Base-by-base conservation (phyloP, 768 basidiomycete species). In the Boletellus emodensis region DNA sequence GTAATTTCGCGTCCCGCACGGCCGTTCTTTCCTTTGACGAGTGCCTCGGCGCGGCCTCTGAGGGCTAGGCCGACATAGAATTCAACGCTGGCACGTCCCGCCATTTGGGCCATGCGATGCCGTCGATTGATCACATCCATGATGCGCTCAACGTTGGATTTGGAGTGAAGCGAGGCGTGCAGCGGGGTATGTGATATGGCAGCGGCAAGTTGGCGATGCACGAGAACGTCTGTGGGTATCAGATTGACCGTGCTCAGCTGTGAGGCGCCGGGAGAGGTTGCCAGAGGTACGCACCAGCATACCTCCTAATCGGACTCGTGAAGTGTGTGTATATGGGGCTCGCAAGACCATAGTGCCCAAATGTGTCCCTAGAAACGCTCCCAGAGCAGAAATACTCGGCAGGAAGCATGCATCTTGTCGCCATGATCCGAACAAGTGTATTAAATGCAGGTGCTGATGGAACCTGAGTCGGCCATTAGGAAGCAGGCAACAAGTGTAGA, bases 351-450 rank as follows among this genome's bases (percentile, higher is more conserved):
- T 99, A 99, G 68, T 98, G 96, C 2, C 90, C 87, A 64, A 97
- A 99, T 1, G 92, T 86, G 55, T 96, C 94, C 43, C 85, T 81
- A 0, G 86, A 82, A 3, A 97, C 93, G 58, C 92, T 94, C 9
- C 96, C 95, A 0, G 94, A 90, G 65, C 90, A 92, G 72, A 98
- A 97, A 68, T 99, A 99, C 66, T 99, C 96, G 17, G 96, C 96
- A 0, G 94, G 86, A 22, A 97, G 77, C 96, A 99, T 99, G 67
- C 96, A 97, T 28, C 96, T 77, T 3, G 95, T 98, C 3, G 96
- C 94, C 94, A 99, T 97, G 68, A 99, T 98, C 37, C 96, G 85
- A 34, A 99, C 95, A 15, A 98, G 80, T 0, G 94, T 98, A 61
- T 98, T 99, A 77, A 99, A 98, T 1, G 91, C 84, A 0, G 94